Percentiles rank a stretch among this genome's conserved stretches.
Conservation (phyloP, 306 rosid genomes). For the Quercus robur region DNA sequence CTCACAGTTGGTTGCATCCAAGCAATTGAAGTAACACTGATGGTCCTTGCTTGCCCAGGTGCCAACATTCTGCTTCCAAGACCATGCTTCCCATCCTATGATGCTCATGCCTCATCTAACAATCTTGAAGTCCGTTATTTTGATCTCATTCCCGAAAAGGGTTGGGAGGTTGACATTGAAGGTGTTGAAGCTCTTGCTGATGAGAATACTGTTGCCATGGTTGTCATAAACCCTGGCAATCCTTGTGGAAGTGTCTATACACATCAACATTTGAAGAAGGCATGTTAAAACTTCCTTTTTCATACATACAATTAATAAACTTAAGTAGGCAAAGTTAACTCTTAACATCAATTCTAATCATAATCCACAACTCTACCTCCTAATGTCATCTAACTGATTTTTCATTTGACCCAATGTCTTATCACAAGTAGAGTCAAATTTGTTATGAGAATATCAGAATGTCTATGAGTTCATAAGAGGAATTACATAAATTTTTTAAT, state of each 20-base stretch:
- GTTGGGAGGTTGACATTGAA: constrained; percentile 37
- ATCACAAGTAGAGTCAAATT: too few relatives aligned
- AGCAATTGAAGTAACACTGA: constrained; percentile 18
- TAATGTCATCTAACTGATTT: too few relatives aligned
- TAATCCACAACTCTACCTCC: too few relatives aligned
- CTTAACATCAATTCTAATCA: too few relatives aligned
- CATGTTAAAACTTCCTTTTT: neutral
- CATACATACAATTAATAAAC: neutral
- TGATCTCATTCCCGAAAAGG: constrained; percentile 22
- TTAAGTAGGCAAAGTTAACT: neutral
- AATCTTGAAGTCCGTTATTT: constrained; percentile 26
- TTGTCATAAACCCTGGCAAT: constrained; percentile 37
- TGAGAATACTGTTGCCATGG: constrained; percentile 30
- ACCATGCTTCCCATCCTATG: constrained; percentile 26
- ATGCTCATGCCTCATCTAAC: neutral
- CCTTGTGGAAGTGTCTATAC: constrained; percentile 37
- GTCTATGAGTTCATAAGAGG: too few relatives aligned
- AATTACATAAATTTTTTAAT: too few relatives aligned
- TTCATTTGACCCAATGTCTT: too few relatives aligned
- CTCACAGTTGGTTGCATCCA: constrained; percentile 31
- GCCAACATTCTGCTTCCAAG: constrained; percentile 34
- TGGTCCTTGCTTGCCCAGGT: constrained; percentile 19
- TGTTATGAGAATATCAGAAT: too few relatives aligned
- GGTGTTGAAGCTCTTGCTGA: constrained; percentile 25
- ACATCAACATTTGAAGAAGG: constrained; percentile 29